Evolutionary conservation across 1,284 basidiomycete genomes (phyloP).

Genomic region (Apiotrichum mycotoxinovorans): DNA sequence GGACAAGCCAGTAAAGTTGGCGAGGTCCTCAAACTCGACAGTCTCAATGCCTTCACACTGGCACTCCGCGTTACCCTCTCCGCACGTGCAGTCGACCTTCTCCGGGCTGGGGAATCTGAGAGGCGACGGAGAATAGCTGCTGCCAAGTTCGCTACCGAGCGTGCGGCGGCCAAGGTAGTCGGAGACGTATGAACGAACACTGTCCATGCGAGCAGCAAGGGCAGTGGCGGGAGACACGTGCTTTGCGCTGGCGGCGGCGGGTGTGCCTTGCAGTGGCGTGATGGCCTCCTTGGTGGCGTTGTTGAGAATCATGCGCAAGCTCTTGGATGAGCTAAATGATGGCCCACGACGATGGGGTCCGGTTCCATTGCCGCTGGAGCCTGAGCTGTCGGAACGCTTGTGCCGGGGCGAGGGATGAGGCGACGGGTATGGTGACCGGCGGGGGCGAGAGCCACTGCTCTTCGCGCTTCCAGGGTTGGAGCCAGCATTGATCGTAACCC

Average conservation of each 20-base stretch:
- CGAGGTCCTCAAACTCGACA: background rate
- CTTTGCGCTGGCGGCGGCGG: no score
- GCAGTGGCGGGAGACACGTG: background rate
- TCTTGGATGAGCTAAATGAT: background rate
- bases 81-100: background rate
- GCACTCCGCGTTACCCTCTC: no score
- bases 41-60: background rate
- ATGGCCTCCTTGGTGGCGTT: background rate
- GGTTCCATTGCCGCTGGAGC: background rate
- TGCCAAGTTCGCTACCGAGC: conserved; percentile 31
- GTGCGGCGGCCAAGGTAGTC: conserved; percentile 20
- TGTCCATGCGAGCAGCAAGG: conserved; percentile 8
- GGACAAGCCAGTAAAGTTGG: no score
- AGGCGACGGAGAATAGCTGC: conserved; percentile 7
- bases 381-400: background rate
- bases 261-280: background rate
- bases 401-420: background rate
- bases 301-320: background rate
- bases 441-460: conserved; percentile 1
- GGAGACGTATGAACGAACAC: conserved; percentile 18
- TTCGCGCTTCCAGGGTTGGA: background rate
- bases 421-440: conserved; percentile 7
- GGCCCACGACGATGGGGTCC: background rate
- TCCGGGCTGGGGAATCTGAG: background rate
- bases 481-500: conserved; percentile 1